Evolutionary conservation across 345 rosid species (phyloP), one percentile per base, ranked within the genome.

Genomic region (Murraya paniculata): DNA sequence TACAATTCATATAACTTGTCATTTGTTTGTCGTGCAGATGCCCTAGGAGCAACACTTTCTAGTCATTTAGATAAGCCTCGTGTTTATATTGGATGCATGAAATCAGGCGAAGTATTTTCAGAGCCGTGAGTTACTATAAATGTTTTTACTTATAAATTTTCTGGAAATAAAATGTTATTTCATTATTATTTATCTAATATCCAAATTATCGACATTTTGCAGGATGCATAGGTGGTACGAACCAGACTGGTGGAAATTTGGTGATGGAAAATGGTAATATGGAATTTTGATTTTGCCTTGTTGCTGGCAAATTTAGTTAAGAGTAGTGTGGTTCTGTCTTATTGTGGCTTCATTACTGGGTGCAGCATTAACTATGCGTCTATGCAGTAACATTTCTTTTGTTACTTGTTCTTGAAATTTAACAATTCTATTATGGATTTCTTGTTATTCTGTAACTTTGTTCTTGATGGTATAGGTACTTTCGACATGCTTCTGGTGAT

Each of bases 241-340:
- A 70, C 89, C 89, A 59, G 89, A 86, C 60, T 88, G 89, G 88
- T 88, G 91, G 90, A 88, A 84, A 71, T 86, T 88, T 53, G 88
- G 91, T 1, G 84, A 84, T 83, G 73, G 70, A 72, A 87, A 85
- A 85, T 81, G 82, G 91, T 86, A 50, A 28, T 45, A 9, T 9
- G 25, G 24, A 56, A 8, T 56, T 38, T 36, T 59, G 35, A 39
- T 77, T 65, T 73, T 19, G 36, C 11, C 31, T n/a, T 21, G n/a
- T n/a, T 71, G 11, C 55, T 25, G 68, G 67, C 64, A 27, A 5
- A 8, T 13, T 45, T 30, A 1, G 39, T 62, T 4, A 36, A 68
- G 65, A 61, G 35, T 61, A 5, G 45, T 38, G 14, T 71, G 27
- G 28, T 82, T 33, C 48, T 55, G 28, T 31, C 36, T 3, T 48